These are phyloP conservation scores for Pseudogymnoascus sp. DNA, from an alignment of 2,329 filamentous ascomycete species.

Conservation along the genomic window DNA sequence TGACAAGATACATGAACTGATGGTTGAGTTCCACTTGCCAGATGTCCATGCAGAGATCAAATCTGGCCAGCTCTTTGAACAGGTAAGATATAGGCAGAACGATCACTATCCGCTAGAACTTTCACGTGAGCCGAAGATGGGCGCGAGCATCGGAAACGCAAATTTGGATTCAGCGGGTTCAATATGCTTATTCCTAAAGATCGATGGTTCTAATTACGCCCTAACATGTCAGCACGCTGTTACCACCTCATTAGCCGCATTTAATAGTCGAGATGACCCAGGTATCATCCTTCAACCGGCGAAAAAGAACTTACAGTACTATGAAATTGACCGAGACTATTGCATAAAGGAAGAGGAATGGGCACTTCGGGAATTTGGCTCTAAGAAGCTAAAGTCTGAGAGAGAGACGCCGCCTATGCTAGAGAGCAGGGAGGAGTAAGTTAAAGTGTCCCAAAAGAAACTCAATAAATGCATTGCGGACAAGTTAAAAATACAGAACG, in stretches of 20 bases:
- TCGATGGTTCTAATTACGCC: background rate
- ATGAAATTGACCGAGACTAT: background rate
- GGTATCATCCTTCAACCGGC: background rate
- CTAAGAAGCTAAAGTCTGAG: background rate
- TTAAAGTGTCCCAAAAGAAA: too few species aligned
- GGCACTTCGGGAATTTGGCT: background rate
- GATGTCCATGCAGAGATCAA: background rate
- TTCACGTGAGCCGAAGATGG: background rate
- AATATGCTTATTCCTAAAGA: background rate
- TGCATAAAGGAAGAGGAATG: background rate
- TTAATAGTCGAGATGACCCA: background rate
- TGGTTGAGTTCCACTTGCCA: background rate
- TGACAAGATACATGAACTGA: background rate
- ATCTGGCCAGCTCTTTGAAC: background rate
- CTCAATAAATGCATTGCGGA: too few species aligned
- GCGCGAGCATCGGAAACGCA: background rate
- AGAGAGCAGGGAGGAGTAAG: background rate
- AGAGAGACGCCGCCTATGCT: background rate
- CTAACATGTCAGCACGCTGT: background rate
- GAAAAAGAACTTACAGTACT: background rate
- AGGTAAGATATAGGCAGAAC: background rate
- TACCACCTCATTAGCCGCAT: background rate
- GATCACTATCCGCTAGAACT: background rate
- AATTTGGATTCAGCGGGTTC: background rate
- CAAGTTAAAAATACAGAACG: background rate